Evolutionary conservation across 805 yeast species (phyloP), one percentile per base, ranked within the genome.

Genomic region (Yamadazyma paraphyllophila): DNA sequence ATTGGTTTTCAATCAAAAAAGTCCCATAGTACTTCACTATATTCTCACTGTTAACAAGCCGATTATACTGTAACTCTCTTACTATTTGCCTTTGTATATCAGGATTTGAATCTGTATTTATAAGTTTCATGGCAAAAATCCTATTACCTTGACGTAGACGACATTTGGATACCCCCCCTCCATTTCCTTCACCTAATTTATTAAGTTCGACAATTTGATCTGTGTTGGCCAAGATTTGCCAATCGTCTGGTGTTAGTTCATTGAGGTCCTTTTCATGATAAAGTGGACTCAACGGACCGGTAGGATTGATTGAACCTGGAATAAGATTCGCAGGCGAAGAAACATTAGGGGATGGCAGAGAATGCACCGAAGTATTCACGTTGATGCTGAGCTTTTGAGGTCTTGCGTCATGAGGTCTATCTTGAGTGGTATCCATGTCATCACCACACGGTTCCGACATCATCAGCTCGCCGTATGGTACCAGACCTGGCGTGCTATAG

Each of bases 11-110:
- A 55, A 86, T 83, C 52, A 88, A 73, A 59, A 88, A 94, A 51
- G 96, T 90, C 7, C 99, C 99, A 62, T 88, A 92, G 63, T 94
- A 94, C 62, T 82, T 79, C 20, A 92, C 98, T 50, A 94, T 94
- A 60, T 81, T 85, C 2, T 89, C 88, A 33, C 92, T 85, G 56
- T 80, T 74, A 61, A 96, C 92, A 33, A 83, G 76, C 53, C 88
- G 77, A 63, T 92, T 92, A 65, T 88, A 91, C 61, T 89, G 95
- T 46, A 94, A 70, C 61, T 92, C 99, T 43, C 99, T 76, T 47
- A 92, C 75, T 27, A 94, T 88, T 64, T 94, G 98, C 55, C 85
- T 85, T 61, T 90, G 96, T 32, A 88, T 76, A 45, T 87, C 95
- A 0, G 96, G 94, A 55, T 88, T 84, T 15, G 89, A 88, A 61